Evolutionary conservation across 371 early-diverging fungal species (phyloP).

Genomic region (Smittium mucronatum): DNA sequence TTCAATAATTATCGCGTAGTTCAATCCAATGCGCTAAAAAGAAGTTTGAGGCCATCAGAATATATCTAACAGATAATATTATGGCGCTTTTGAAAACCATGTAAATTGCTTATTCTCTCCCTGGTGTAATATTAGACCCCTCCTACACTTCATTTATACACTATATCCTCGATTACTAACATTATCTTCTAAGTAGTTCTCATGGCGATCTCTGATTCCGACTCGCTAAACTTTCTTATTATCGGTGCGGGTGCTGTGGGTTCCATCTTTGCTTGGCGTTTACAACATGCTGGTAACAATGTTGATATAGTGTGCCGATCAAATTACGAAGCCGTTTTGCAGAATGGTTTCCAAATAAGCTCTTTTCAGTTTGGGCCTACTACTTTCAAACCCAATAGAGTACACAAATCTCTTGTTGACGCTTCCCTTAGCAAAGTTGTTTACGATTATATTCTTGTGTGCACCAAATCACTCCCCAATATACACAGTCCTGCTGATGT

Average conservation of each 20-base stretch:
- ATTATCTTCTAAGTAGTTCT: too few species aligned
- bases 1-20: too few species aligned
- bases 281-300: constrained; percentile 37
- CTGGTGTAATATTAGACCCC: too few species aligned
- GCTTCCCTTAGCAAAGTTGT: constrained; percentile 19
- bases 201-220: not conserved
- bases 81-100: too few species aligned
- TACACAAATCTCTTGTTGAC: constrained; percentile 39
- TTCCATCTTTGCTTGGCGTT: constrained; percentile 53
- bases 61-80: too few species aligned
- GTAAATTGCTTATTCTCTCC: too few species aligned
- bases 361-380: constrained; percentile 48
- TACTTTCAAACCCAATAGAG: constrained; percentile 45
- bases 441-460: constrained; percentile 62
- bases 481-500: constrained; percentile 43
- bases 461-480: constrained; percentile 61
- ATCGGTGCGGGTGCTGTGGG: constrained; percentile 74
- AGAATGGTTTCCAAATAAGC: constrained; percentile 49
- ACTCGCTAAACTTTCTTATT: constrained; percentile 11
- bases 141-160: too few species aligned
- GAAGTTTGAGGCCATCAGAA: too few species aligned
- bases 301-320: constrained; percentile 70
- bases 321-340: constrained; percentile 49
- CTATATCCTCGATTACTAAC: too few species aligned
- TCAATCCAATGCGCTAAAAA: too few species aligned